A percentile compares a stretch with the other conserved stretches of the same genome.
phyloP scores from a whole-genome alignment of 805 yeast species.

The Candida krabiensis region DNA sequence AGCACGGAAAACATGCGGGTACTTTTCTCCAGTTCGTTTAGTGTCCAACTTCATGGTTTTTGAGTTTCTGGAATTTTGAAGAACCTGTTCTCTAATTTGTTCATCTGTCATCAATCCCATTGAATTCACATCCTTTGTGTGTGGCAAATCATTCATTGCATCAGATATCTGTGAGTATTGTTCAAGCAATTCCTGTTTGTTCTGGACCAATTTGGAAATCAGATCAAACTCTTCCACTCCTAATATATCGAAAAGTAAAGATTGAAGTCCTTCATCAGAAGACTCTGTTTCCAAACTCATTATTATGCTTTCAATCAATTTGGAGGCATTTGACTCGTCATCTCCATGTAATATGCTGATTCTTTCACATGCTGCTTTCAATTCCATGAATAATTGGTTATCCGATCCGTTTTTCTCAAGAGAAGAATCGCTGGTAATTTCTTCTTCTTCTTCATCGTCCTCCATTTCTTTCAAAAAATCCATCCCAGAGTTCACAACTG shows the following conservation, averaged over 20 bases:
- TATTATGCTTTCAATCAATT: slow-evolving; percentile 31
- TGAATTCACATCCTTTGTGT: background rate
- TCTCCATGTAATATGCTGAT: slow-evolving; percentile 28
- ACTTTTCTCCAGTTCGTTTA: slow-evolving; percentile 47
- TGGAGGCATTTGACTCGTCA: slow-evolving; percentile 17
- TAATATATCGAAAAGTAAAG: slow-evolving; percentile 70
- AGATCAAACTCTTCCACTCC: slow-evolving; percentile 88
- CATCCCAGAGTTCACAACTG: slow-evolving; percentile 27
- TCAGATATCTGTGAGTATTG: slow-evolving; percentile 15
- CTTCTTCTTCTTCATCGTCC: slow-evolving; percentile 18
- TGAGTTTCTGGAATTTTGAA: slow-evolving; percentile 48
- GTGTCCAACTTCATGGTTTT: slow-evolving; percentile 51
- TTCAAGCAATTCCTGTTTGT: slow-evolving; percentile 36
- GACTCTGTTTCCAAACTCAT: slow-evolving; percentile 35
- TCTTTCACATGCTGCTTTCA: slow-evolving; percentile 26
- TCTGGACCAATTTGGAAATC: slow-evolving; percentile 59
- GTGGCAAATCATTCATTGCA: slow-evolving; percentile 3
- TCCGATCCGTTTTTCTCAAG: slow-evolving; percentile 5
- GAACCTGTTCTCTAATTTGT: slow-evolving; percentile 54
- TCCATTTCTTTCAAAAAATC: slow-evolving; percentile 14
- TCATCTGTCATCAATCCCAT: slow-evolving; percentile 47
- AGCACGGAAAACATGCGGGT: slow-evolving; percentile 85
- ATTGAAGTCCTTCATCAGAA: slow-evolving; percentile 64
- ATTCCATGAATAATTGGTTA: slow-evolving; percentile 17
- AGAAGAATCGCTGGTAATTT: slow-evolving; percentile 2